These are phyloP conservation scores for Botryotinia calthae DNA, from an alignment of 2,329 filamentous ascomycete genomes.

Conservation along the genomic window DNA sequence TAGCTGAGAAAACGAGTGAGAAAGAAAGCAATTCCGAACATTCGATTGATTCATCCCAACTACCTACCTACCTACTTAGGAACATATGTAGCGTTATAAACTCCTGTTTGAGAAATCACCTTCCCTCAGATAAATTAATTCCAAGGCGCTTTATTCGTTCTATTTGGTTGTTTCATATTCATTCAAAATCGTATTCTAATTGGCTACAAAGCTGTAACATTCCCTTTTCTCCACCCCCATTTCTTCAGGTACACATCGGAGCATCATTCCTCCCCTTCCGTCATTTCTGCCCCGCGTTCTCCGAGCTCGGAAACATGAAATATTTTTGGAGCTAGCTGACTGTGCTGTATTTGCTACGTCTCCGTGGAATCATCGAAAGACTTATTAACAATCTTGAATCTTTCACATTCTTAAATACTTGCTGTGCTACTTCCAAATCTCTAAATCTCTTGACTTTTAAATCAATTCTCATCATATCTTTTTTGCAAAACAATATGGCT, in stretches of 20 bases:
- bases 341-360: background rate
- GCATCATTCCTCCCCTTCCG: constrained; percentile 15
- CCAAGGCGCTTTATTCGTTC: background rate
- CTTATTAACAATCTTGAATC: background rate
- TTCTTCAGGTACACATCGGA: background rate
- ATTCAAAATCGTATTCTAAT: background rate
- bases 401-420: background rate
- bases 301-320: constrained; percentile 18
- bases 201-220: background rate
- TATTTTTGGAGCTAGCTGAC: constrained; percentile 7
- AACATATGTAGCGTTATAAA: background rate
- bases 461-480: background rate
- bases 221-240: background rate
- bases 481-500: constrained; percentile 37
- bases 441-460: background rate
- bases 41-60: background rate
- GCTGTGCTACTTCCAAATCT: background rate
- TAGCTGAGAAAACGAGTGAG: background rate
- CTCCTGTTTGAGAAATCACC: background rate
- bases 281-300: constrained; percentile 16
- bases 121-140: background rate
- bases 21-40: background rate
- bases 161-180: background rate
- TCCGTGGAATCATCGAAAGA: background rate
- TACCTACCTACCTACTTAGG: background rate